These are phyloP conservation scores for Starmerella ratchasimensis DNA, from an alignment of 805 yeast species.

Conservation along the genomic window DNA sequence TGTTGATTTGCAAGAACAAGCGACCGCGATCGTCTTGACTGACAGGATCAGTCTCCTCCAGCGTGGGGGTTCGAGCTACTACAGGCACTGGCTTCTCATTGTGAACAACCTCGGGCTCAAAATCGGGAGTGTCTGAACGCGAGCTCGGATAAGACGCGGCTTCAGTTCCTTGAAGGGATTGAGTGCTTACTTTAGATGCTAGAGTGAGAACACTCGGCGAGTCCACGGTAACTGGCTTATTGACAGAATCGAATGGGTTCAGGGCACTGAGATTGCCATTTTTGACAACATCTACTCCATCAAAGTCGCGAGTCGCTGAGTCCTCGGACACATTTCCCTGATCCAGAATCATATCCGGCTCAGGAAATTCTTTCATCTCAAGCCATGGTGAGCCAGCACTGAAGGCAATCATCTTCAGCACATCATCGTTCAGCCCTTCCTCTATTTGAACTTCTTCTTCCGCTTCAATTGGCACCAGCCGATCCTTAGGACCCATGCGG, in stretches of 20 bases:
- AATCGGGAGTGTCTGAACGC: not conserved
- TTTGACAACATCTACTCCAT: not conserved
- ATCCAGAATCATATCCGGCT: not conserved
- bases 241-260: constrained; percentile 9
- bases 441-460: constrained; percentile 13
- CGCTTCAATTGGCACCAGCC: constrained; percentile 3
- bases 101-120: not conserved
- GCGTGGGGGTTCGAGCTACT: constrained; percentile 1
- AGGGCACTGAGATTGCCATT: not conserved
- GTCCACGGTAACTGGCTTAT: not conserved
- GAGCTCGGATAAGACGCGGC: not conserved
- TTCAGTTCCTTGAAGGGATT: not conserved
- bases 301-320: no score
- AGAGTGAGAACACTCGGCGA: constrained; percentile 7
- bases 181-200: not conserved
- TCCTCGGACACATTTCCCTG: not conserved
- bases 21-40: constrained; percentile 21
- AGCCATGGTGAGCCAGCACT: constrained; percentile 20
- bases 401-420: constrained; percentile 19
- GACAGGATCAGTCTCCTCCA: constrained; percentile 20
- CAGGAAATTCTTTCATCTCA: constrained; percentile 5
- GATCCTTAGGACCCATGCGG: constrained; percentile 3
- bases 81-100: not conserved
- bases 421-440: constrained; percentile 17
- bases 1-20: constrained; percentile 20